Conservation (phyloP, 257 asterid genomes). For the Gentiana macrophylla region DNA sequence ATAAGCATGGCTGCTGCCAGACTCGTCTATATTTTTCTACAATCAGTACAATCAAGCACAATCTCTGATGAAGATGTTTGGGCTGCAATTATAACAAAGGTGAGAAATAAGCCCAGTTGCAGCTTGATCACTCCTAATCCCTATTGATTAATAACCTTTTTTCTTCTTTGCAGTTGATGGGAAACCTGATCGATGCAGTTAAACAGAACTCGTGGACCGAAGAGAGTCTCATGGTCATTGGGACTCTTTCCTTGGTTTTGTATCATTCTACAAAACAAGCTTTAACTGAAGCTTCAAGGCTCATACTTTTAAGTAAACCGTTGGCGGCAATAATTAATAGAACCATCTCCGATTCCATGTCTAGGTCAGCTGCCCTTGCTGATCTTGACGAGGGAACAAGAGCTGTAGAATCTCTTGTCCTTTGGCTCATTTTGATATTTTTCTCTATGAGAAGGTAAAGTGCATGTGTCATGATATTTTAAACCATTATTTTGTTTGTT, state of each 20-base stretch:
- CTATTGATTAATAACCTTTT: constrained; percentile 8
- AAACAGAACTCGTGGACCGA: constrained; percentile 50
- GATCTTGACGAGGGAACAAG: constrained; percentile 61
- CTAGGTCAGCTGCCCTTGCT: constrained; percentile 63
- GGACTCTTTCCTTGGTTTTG: constrained; percentile 55
- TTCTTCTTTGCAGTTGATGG: constrained; percentile 41
- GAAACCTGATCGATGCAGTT: constrained; percentile 33
- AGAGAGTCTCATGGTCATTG: constrained; percentile 44
- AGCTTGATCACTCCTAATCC: constrained; percentile 1
- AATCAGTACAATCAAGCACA: constrained; percentile 44
- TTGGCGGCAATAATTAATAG: constrained; percentile 35
- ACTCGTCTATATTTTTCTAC: constrained; percentile 42
- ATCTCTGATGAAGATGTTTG: constrained; percentile 52
- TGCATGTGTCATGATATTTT: constrained; percentile 4
- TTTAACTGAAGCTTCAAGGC: constrained; percentile 65
- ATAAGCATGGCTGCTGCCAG: constrained; percentile 33
- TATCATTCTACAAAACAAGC: constrained; percentile 60
- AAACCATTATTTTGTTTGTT: not conserved
- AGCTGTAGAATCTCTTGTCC: constrained; percentile 49
- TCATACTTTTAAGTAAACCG: constrained; percentile 49
- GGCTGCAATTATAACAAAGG: constrained; percentile 60
- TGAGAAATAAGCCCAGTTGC: constrained; percentile 10
- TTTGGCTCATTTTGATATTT: constrained; percentile 48
- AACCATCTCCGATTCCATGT: constrained; percentile 46
- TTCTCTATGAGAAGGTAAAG: constrained; percentile 72